Conservation (phyloP, 768 basidiomycete species). For the Myochromella boudieri region DNA sequence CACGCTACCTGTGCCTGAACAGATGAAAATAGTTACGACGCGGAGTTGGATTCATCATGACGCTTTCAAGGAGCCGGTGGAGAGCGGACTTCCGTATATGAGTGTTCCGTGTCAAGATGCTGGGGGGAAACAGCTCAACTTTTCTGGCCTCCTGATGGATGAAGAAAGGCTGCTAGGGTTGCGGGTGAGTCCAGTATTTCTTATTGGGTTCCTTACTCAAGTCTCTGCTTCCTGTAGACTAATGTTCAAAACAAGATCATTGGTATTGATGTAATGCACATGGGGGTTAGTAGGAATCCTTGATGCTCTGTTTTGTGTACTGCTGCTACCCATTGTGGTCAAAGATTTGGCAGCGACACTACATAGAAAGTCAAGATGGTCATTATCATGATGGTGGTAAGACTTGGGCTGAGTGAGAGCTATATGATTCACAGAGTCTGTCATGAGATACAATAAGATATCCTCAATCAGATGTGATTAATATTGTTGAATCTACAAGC, state of each 20-base stretch:
- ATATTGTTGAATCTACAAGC: too few relatives aligned
- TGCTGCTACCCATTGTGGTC: too few relatives aligned
- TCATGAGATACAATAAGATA: too few relatives aligned
- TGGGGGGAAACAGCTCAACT: constrained; percentile 11
- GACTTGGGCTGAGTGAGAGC: too few relatives aligned
- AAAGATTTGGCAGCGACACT: too few relatives aligned
- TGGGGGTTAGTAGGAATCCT: background rate
- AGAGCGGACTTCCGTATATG: constrained; percentile 28
- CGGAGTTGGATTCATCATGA: background rate
- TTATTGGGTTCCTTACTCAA: background rate
- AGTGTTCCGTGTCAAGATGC: constrained; percentile 10
- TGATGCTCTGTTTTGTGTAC: too few relatives aligned
- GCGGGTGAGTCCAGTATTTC: constrained; percentile 22
- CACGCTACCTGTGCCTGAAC: too few relatives aligned
- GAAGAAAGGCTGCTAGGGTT: constrained; percentile 41
- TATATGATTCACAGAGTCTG: too few relatives aligned
- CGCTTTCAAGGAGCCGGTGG: constrained; percentile 27
- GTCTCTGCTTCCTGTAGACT: constrained; percentile 1
- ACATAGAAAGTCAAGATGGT: too few relatives aligned
- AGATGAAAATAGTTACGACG: background rate
- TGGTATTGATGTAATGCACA: constrained; percentile 10
- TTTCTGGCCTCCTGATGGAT: constrained; percentile 37
- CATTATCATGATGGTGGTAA: too few relatives aligned
- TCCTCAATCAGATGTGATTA: too few relatives aligned
- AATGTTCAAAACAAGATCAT: constrained; percentile 7